Conservation (phyloP, 805 yeast species). For the Kuraishia borneana region DNA sequence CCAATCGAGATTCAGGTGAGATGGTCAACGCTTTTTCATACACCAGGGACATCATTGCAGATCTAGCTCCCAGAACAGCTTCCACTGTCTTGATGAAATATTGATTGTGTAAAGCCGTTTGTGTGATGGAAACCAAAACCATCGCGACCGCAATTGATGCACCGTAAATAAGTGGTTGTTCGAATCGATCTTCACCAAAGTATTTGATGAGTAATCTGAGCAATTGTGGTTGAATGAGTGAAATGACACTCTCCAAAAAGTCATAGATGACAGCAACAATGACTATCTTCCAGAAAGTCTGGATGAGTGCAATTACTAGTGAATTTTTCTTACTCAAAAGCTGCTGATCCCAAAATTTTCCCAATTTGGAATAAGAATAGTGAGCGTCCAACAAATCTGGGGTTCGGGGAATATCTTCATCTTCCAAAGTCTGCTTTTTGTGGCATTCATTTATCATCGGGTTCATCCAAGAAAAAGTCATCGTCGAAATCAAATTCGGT, state of each 20-base stretch:
- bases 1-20: conserved; percentile 53
- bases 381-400: conserved; percentile 24
- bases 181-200: conserved; percentile 20
- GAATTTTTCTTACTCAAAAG: conserved; percentile 15
- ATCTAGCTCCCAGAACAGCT: conserved; percentile 53
- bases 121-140: conserved; percentile 48
- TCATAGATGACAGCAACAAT: conserved; percentile 23
- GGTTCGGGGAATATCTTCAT: conserved; percentile 30
- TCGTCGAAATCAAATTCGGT: conserved; percentile 58
- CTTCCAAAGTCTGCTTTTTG: conserved; percentile 18
- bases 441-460: conserved; percentile 67
- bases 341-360: conserved; percentile 23
- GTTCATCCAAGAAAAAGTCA: conserved; percentile 90
- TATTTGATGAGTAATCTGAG: conserved; percentile 35
- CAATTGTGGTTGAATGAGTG: conserved; percentile 47
- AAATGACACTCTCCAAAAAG: conserved; percentile 23
- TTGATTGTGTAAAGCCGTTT: conserved; percentile 58
- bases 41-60: conserved; percentile 55
- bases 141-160: conserved; percentile 49
- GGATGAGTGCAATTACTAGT: conserved; percentile 21
- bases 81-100: conserved; percentile 47
- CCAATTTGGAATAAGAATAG: conserved; percentile 18
- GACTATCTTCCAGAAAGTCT: conserved; percentile 26
- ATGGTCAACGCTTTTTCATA: conserved; percentile 61
- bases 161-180: conserved; percentile 47